Conservation (phyloP, 305 asterid genomes). For the Rubia peregrina region DNA sequence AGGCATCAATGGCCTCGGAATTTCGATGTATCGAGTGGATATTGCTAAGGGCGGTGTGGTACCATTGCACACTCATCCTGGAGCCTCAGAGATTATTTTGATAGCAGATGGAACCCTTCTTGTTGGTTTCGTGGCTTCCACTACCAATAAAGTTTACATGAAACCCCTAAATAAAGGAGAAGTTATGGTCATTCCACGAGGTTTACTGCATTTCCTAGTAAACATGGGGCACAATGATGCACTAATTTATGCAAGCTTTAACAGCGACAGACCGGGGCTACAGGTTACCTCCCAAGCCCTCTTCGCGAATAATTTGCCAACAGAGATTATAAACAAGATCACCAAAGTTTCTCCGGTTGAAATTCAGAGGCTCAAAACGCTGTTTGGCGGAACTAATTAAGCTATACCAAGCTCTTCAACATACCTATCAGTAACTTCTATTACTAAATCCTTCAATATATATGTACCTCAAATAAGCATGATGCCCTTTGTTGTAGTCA, state of each 20-base stretch:
- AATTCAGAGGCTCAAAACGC: background rate
- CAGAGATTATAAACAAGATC: background rate
- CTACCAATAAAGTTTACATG: background rate
- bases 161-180: background rate
- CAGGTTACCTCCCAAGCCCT: background rate
- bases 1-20: background rate
- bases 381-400: background rate
- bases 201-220: background rate
- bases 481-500: background rate
- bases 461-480: background rate
- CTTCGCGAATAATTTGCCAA: background rate
- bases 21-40: background rate
- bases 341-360: background rate
- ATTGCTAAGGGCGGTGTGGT: background rate
- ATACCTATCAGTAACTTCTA: background rate
- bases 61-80: background rate
- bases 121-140: background rate
- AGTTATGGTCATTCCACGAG: background rate
- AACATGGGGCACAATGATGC: background rate
- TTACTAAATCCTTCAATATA: background rate
- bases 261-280: background rate
- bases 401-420: background rate
- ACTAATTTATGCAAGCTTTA: background rate
- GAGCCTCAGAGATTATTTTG: background rate
- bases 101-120: background rate